Conservation (phyloP, 2,329 filamentous ascomycete species). For the Monilinia fructicola region DNA sequence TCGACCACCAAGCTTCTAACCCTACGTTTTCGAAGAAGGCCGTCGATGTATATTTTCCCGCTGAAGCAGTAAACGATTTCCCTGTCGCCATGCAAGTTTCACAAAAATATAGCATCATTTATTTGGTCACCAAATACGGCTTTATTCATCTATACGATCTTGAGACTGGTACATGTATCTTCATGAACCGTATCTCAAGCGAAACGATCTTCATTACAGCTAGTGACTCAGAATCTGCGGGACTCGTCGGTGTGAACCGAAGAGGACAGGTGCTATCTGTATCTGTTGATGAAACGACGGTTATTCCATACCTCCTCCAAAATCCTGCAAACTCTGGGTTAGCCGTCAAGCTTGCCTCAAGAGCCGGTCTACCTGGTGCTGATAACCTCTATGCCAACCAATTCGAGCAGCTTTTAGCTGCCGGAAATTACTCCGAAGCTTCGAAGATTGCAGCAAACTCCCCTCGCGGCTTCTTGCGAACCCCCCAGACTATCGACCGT, state of each 20-base stretch:
- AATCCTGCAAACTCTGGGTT: conserved; percentile 93
- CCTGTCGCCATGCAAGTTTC: conserved; percentile 97
- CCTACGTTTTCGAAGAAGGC: conserved; percentile 91
- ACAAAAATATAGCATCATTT: conserved; percentile 93
- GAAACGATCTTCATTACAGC: conserved; percentile 98
- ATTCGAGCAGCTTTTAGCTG: conserved; percentile 82
- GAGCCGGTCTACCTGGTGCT: conserved; percentile 88
- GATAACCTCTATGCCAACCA: conserved; percentile 91
- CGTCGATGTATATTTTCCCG: conserved; percentile 96
- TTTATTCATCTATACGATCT: conserved; percentile 99
- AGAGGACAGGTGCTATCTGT: conserved; percentile 96
- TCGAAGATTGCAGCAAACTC: conserved; percentile 97
- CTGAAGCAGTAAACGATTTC: conserved; percentile 94
- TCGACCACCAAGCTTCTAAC: conserved; percentile 88
- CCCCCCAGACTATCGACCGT: conserved; percentile 89
- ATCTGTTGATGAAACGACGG: conserved; percentile 84
- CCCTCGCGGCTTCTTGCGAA: conserved; percentile 90
- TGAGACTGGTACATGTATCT: conserved; percentile 91
- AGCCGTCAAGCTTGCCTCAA: conserved; percentile 93
- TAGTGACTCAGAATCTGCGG: conserved; percentile 76
- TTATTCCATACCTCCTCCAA: conserved; percentile 93
- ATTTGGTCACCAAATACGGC: conserved; percentile 97
- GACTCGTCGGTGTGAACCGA: conserved; percentile 92
- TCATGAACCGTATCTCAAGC: conserved; percentile 99
- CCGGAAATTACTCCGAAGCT: conserved; percentile 80